Base-by-base conservation (phyloP, 1,284 basidiomycete genomes). In the Mycosarcoma mackinlayi region DNA sequence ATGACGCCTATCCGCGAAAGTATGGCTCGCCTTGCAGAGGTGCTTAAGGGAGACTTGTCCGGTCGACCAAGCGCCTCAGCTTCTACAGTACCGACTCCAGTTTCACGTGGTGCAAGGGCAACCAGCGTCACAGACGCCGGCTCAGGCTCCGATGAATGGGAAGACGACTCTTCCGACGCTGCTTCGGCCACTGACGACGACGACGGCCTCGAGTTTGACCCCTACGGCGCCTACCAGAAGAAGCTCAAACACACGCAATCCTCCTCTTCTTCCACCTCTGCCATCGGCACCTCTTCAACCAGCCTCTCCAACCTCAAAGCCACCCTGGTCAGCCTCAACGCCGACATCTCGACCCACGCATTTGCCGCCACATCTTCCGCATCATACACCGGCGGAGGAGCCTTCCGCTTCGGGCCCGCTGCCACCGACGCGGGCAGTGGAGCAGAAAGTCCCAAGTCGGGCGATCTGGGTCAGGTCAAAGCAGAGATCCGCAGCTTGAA, bases 401-500 rank as follows among this genome's bases (percentile, higher is more conserved):
- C 46, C 5, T 66, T 66, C 34, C 39, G 62, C 3, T 58, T 55
- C 14, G 60, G 54, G 1, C 38, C 60, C 0, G 54, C 51, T 13
- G 33, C 55, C 1, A 27, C 57, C 10, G 42, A 39, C 31, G 30
- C 39, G 18, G 25, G 21, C 13, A 48, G 30, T 16, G 64, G 70
- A 6, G 30, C 56, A 2, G 57, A 61, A 24, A 62, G 53, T 23
- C 54, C 66, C 6, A 61, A 59, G 30, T 54, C 49, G 0, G 75
- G 60, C 3, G 75, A 76, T 40, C 41, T 76, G n/a, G 75, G 62
- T 14, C 78, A 80, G 70, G 69, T 81, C 51, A 76, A 76, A 52
- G 79, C 79, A 6, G 79, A 81, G 42, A 80, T 81, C 28, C 56
- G 79, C 18, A 79, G 72, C 30, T 45, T 81, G 41, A 81, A 81